Evolutionary conservation across 805 yeast species (phyloP), one percentile per base, ranked within the genome.

Genomic region (Wickerhamiella sergipiensis): DNA sequence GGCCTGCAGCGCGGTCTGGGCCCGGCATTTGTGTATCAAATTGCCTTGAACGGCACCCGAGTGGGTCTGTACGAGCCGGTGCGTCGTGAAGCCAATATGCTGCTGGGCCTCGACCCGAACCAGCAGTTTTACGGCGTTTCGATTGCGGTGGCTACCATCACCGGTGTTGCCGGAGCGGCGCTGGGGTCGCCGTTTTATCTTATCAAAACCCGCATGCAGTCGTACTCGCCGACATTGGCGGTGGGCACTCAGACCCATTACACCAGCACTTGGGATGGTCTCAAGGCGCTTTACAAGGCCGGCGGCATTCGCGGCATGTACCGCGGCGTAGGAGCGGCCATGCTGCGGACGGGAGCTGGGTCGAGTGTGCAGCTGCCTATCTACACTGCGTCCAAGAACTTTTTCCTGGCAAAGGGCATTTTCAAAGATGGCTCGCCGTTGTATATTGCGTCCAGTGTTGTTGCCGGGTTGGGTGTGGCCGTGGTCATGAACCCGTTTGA

Each of bases 401-500:
- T 77, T 54, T 66, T 89, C 22, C 68, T 78, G 46, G 71, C 73
- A 18, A 64, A 79, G 59, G 71, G 77, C 26, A 36, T 81, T 17
- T 50, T 56, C 13, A 64, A 66, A 5, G 83, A 83, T 42, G 86
- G 89, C 31, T 75, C 89, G 1, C 50, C 55, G 12, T 55, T 52
- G 17, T 48, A 48, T 47, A 47, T 57, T 17, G 13, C 49, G 3
- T 48, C 59, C 21, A 57, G 58, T 12, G 71, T 74, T 1, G 69
- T 76, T 55, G 81, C 96, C 7, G 98, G 98, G 45, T 64, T 88
- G 42, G 96, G 95, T 59, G 97, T 92, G 31, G 89, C 94, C 48
- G 72, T 89, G 19, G 95, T 86, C 31, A 90, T 92, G 97, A 92
- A 89, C 65, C 97, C 98, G 15, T 88, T 95, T 79, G 98, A 92